Evolutionary conservation across 345 rosid species (phyloP).

Genomic region (Anastatica hierochuntica): DNA sequence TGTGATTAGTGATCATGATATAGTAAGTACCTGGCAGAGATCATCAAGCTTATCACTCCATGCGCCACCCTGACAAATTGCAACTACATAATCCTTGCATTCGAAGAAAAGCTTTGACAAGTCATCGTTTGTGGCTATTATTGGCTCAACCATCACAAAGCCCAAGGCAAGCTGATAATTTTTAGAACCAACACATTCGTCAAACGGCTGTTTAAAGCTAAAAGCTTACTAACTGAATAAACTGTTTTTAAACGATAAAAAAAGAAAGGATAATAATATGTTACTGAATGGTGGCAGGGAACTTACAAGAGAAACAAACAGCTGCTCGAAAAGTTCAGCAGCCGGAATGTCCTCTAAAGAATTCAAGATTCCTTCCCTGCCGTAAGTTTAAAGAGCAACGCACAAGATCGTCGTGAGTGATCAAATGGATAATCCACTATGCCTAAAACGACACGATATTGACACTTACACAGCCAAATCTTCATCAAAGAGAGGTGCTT

Average conservation of each 20-base stretch:
- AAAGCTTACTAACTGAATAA: neutral
- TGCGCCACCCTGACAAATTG: conserved; percentile 50
- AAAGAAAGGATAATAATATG: neutral
- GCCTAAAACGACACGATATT: conserved; percentile 3
- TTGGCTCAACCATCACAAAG: conserved; percentile 51
- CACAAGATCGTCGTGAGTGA: conserved; percentile 7
- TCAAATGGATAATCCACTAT: neutral
- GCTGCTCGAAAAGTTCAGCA: conserved; percentile 63
- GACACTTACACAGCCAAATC: conserved; percentile 87
- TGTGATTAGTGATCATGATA: neutral
- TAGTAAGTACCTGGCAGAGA: conserved; percentile 60
- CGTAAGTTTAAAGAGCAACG: neutral
- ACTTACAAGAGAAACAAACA: conserved; percentile 79
- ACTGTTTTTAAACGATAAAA: neutral
- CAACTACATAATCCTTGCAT: conserved; percentile 71
- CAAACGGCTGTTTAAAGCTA: neutral
- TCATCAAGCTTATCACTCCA: conserved; percentile 70
- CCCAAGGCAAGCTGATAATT: conserved; percentile 62
- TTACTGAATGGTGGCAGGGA: neutral
- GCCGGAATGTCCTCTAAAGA: conserved; percentile 68
- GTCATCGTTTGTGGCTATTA: conserved; percentile 38
- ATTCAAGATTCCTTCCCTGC: conserved; percentile 81
- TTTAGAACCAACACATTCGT: conserved; percentile 10
- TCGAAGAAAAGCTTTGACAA: conserved; percentile 64
- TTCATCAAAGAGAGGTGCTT: conserved; percentile 85